Conservation (phyloP, 192 early-diverging fungal species). For the Umbelopsis sp. region DNA sequence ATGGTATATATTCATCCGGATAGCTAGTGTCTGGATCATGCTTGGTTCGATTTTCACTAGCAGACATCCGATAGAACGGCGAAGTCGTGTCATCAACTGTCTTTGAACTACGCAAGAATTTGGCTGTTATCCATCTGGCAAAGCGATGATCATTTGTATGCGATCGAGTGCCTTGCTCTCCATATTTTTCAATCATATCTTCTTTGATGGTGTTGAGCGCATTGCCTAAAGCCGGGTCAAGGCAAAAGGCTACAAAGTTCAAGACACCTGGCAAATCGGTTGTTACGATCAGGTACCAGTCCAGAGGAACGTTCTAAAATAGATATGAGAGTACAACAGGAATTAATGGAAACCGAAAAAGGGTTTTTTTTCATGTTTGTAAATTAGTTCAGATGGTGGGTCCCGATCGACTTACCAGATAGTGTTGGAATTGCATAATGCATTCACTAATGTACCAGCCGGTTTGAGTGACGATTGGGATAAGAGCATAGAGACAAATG, state of each 20-base stretch:
- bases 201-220: neutral
- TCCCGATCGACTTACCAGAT: neutral
- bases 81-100: neutral
- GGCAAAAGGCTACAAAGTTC: constrained; percentile 21
- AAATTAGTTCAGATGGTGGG: neutral
- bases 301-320: neutral
- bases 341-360: too few species aligned
- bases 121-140: neutral
- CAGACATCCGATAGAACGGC: constrained; percentile 10
- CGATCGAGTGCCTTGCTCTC: neutral
- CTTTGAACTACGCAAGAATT: neutral
- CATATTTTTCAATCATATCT: constrained; percentile 18
- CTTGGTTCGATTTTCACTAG: neutral
- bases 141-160: neutral
- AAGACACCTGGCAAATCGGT: constrained; percentile 21
- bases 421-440: constrained; percentile 21
- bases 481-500: constrained; percentile 29
- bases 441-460: constrained; percentile 17
- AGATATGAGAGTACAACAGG: too few species aligned
- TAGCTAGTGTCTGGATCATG: neutral
- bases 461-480: constrained; percentile 22
- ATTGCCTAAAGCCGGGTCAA: constrained; percentile 23
- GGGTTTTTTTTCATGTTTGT: neutral
- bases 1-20: neutral
- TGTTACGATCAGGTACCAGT: constrained; percentile 11